Evolutionary conservation across 1,284 basidiomycete genomes (phyloP).

Genomic region (Malassezia nana): DNA sequence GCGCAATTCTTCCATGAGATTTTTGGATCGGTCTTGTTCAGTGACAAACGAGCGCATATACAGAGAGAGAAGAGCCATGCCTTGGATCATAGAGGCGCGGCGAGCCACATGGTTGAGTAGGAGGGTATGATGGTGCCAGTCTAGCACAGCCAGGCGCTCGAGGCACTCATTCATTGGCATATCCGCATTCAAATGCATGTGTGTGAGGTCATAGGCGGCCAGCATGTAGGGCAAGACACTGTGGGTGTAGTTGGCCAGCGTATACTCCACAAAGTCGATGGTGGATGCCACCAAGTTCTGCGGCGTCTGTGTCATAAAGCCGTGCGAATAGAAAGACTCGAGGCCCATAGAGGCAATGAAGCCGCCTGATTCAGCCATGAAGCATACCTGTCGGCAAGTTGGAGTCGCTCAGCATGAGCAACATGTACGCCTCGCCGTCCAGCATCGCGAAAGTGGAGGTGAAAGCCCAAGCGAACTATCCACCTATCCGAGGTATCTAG

Average conservation of each 20-base stretch:
- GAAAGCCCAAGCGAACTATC: not conserved
- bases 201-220: not conserved
- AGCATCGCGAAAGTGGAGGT: not conserved
- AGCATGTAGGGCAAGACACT: slow-evolving; percentile 8
- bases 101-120: slow-evolving; percentile 79
- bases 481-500: not conserved
- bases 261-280: slow-evolving; percentile 1
- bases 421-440: slow-evolving; percentile 21
- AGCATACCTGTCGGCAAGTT: slow-evolving; percentile 40
- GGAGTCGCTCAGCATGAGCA: slow-evolving; percentile 41
- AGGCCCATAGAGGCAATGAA: slow-evolving; percentile 86
- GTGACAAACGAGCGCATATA: slow-evolving; percentile 64
- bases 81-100: slow-evolving; percentile 80
- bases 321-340: slow-evolving; percentile 80
- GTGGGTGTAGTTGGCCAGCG: slow-evolving; percentile 11
- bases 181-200: not conserved
- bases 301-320: slow-evolving; percentile 52
- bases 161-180: slow-evolving; percentile 14
- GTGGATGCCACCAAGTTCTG: not conserved
- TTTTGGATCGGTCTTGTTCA: not conserved
- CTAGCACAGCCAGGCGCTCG: slow-evolving; percentile 51
- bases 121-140: slow-evolving; percentile 70
- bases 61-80: slow-evolving; percentile 80
- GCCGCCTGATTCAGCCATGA: slow-evolving; percentile 55
- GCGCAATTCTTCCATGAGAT: slow-evolving; percentile 2